Base-by-base conservation (phyloP, 306 rosid genomes). In the Cucurbita argyrosperma region DNA sequence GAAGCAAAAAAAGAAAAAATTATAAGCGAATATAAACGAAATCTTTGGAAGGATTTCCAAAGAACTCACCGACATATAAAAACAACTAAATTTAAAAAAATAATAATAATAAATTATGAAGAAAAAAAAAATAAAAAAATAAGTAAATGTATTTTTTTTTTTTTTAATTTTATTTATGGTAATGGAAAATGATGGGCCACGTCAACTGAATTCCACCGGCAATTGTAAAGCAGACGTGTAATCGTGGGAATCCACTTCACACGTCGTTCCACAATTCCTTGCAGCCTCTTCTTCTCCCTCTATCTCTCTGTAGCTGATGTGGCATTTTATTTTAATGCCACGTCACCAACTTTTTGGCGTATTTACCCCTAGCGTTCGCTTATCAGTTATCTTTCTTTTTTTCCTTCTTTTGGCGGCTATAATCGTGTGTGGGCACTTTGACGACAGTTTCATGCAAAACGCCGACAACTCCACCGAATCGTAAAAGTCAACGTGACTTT, bases 281-380 rank as follows among this genome's bases (percentile, higher is more conserved):
- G 4, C 7, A 30, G 35, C 35, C 35, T 30, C 35, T 30, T 30
- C 35, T 30, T 30, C 35, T 2, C 3, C 35, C 35, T 30, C 35
- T 30, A 4, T 69, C 14, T 23, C 9, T 3, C 13, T 13, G 8
- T 6, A 23, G 3, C 56, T 49, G 23, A 10, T 83, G 82, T 87
- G 92, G 87, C 79, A 85, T 92, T 72, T 77, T 76, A 6, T 0
- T 0, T 11, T 71, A 9, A 0, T 0, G 63, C 78, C 90, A 84
- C 83, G 72, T 84, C 54, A 15, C 10, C 57, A 68, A 5, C 39
- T 45, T 65, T 11, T 67, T 39, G 21, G 30, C 73, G 26, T 49
- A 47, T 49, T 68, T 69, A 69, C 49, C 74, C 23, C 74, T 18
- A 52, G 21, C 14, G 26, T 63, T 37, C 37, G 39, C 39, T 57